Conservation (phyloP, 1,139 yeast genomes). For the Hyphopichia fennica region DNA sequence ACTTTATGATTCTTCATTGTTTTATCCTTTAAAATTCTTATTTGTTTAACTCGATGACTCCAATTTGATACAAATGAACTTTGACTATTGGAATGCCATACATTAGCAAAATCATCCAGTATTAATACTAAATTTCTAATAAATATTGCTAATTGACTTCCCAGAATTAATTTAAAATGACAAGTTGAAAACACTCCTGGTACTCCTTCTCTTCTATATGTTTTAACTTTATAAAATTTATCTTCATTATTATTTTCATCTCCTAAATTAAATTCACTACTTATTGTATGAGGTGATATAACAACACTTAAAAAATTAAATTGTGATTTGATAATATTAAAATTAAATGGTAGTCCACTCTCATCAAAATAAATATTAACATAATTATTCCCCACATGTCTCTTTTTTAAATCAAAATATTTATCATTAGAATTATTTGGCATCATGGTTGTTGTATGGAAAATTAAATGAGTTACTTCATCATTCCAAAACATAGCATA, state of each 20-base stretch:
- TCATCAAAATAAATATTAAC: conserved; percentile 83
- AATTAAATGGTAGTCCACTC: conserved; percentile 62
- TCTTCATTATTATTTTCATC: conserved; percentile 3
- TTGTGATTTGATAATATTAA: conserved; percentile 72
- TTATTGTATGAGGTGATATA: conserved; percentile 58
- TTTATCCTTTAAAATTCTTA: conserved; percentile 20
- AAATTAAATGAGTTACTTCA: conserved; percentile 68
- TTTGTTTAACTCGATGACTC: conserved; percentile 65
- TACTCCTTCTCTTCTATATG: conserved; percentile 64
- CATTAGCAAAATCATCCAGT: conserved; percentile 71
- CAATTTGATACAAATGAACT: conserved; percentile 61
- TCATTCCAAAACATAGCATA: conserved; percentile 75
- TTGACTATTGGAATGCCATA: conserved; percentile 58
- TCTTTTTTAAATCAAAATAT: conserved; percentile 58
- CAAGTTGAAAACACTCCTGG: conserved; percentile 78
- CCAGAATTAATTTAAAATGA: conserved; percentile 69
- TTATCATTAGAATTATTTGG: conserved; percentile 49
- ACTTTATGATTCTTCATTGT: conserved; percentile 5
- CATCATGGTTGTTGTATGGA: conserved; percentile 83
- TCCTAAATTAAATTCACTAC: background rate
- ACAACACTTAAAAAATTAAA: conserved; percentile 83
- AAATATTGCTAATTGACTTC: conserved; percentile 57
- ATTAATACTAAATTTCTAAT: conserved; percentile 67
- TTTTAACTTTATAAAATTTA: conserved; percentile 57
- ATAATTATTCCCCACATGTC: conserved; percentile 85